Conservation (phyloP, 1,139 yeast genomes). For the Candida labiduridarum region DNA sequence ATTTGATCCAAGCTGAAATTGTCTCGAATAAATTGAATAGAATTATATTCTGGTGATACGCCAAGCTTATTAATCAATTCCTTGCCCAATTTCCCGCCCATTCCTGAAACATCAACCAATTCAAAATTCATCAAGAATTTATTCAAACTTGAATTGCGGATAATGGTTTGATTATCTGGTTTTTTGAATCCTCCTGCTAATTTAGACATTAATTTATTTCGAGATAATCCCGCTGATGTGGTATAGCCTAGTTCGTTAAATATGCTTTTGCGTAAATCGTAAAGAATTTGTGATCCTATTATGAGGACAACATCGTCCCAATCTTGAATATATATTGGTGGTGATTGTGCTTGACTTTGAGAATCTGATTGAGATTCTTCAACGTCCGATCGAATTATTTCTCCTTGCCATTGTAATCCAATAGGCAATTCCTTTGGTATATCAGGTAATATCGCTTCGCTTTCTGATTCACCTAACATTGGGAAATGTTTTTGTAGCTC, state of each 20-base stretch:
- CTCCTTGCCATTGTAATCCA: conserved; percentile 29
- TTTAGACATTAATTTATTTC: conserved; percentile 78
- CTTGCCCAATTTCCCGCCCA: conserved; percentile 90
- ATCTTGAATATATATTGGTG: conserved; percentile 38
- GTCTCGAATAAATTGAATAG: conserved; percentile 52
- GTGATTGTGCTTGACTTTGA: conserved; percentile 6
- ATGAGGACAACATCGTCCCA: conserved; percentile 85
- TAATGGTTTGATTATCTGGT: conserved; percentile 84
- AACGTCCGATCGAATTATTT: conserved; percentile 22
- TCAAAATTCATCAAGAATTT: conserved; percentile 63
- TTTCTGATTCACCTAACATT: conserved; percentile 15
- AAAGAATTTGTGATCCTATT: conserved; percentile 64
- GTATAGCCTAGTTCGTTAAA: conserved; percentile 68
- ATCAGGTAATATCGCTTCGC: conserved; percentile 42
- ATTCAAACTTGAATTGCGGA: conserved; percentile 51
- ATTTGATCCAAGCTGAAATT: conserved; percentile 41
- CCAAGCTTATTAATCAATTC: conserved; percentile 48
- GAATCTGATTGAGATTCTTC: conserved; percentile 12
- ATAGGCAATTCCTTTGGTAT: conserved; percentile 50
- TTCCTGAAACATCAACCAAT: conserved; percentile 77
- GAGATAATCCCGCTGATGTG: conserved; percentile 86
- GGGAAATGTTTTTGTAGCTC: conserved; percentile 31
- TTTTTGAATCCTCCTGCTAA: conserved; percentile 85
- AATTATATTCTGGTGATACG: conserved; percentile 40
- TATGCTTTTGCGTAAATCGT: conserved; percentile 55